Percentiles rank a stretch among this genome's conserved stretches.
These are phyloP conservation scores for Ceraceosorus bombacis DNA, from an alignment of 1,284 basidiomycete species.

Conservation along the genomic window DNA sequence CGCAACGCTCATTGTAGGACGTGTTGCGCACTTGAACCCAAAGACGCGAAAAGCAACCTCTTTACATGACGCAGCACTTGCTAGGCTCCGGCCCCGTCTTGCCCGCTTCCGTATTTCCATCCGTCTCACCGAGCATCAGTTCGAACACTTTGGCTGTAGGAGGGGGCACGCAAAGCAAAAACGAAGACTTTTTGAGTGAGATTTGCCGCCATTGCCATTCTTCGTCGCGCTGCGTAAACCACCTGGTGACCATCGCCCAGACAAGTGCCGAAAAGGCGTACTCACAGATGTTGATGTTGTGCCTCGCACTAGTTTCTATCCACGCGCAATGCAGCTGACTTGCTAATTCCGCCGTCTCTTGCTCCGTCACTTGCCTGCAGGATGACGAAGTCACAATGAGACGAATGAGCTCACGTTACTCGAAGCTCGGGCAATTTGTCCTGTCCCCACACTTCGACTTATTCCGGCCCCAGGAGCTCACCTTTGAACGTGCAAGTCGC, in stretches of 20 bases:
- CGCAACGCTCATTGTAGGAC: no score
- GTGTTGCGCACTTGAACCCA: no score
- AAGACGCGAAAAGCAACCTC: no score
- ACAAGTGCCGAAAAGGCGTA: not conserved
- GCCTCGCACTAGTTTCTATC: conserved; percentile 44
- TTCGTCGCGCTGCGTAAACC: no score
- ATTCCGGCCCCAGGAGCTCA: conserved; percentile 28
- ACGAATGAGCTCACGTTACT: no score
- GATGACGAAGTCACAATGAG: no score
- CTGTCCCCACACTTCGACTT: no score
- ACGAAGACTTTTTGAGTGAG: conserved; percentile 4
- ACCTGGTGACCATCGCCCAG: no score
- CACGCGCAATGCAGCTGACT: conserved; percentile 39
- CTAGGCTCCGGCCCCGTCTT: conserved; percentile 40
- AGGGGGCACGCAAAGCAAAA: not conserved
- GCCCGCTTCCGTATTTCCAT: conserved; percentile 30
- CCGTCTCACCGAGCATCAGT: conserved; percentile 42
- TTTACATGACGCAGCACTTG: conserved; percentile 43
- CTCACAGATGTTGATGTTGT: conserved; percentile 44
- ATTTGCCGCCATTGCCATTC: no score
- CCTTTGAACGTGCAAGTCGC: conserved; percentile 69
- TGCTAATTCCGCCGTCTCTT: conserved; percentile 44
- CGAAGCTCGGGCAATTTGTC: no score
- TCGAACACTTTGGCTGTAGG: conserved; percentile 41
- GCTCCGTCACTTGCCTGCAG: conserved; percentile 41